Conservation (phyloP, 106 monocot species). For the Xerophyta viscosa region DNA sequence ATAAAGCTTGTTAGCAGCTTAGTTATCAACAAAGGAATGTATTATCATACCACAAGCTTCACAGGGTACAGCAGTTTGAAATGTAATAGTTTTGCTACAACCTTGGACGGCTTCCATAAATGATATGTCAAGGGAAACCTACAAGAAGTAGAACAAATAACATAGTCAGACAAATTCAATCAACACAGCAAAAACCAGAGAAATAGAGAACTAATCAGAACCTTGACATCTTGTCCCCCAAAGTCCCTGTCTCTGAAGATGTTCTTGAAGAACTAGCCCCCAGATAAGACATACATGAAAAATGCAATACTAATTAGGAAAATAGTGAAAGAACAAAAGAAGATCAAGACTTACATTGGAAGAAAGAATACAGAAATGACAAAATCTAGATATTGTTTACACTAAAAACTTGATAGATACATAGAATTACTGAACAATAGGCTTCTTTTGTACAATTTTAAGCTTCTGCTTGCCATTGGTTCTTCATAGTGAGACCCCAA, state of each 20-base stretch:
- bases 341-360: too few species aligned
- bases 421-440: too few species aligned
- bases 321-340: too few species aligned
- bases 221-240: slow-evolving; percentile 73
- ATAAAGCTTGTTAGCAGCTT: too few species aligned
- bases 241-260: slow-evolving; percentile 36
- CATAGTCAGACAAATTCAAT: background rate
- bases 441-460: too few species aligned
- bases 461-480: too few species aligned
- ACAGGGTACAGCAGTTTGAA: slow-evolving; percentile 48
- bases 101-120: slow-evolving; percentile 86
- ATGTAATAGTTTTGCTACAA: slow-evolving; percentile 50
- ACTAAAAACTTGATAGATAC: too few species aligned
- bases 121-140: slow-evolving; percentile 70
- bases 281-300: background rate
- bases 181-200: background rate
- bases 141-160: slow-evolving; percentile 4
- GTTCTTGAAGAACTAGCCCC: slow-evolving; percentile 44
- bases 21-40: background rate
- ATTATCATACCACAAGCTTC: slow-evolving; percentile 71
- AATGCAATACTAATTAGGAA: too few species aligned
- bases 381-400: too few species aligned
- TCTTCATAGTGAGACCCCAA: too few species aligned
- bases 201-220: slow-evolving; percentile 1
- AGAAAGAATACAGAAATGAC: too few species aligned